Percentiles rank a stretch among this genome's conserved stretches.
These are phyloP conservation scores for Scedosporium minutisporum DNA, from an alignment of 2,329 filamentous ascomycete genomes.

Conservation along the genomic window DNA sequence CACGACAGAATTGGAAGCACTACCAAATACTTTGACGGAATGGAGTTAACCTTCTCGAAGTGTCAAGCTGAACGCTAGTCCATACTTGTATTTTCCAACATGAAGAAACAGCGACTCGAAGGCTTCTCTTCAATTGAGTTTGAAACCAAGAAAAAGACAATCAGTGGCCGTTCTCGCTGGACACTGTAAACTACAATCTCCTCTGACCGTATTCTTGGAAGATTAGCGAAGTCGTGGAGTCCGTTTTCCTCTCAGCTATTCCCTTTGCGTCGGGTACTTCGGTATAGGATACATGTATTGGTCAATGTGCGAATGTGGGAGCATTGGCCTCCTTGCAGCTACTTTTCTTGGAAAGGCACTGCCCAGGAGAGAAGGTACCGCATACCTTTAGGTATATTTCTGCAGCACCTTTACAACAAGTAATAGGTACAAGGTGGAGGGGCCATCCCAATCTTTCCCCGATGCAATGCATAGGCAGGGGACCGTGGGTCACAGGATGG, in stretches of 20 bases:
- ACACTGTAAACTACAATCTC: too few relatives aligned
- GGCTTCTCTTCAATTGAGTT: too few relatives aligned
- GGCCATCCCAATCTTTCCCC: background rate
- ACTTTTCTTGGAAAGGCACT: background rate
- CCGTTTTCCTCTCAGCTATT: too few relatives aligned
- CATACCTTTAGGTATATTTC: background rate
- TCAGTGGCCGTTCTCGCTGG: too few relatives aligned
- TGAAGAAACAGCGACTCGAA: too few relatives aligned
- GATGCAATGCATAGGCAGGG: background rate
- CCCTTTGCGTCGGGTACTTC: too few relatives aligned
- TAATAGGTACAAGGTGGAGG: background rate
- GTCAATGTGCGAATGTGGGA: background rate
- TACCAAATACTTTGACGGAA: background rate
- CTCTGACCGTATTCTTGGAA: too few relatives aligned
- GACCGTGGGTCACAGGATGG: background rate
- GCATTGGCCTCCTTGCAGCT: constrained; percentile 4
- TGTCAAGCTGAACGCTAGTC: too few relatives aligned
- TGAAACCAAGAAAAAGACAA: too few relatives aligned
- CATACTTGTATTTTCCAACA: too few relatives aligned
- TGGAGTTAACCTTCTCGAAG: too few relatives aligned
- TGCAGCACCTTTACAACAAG: background rate
- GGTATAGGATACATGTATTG: background rate
- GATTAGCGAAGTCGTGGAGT: too few relatives aligned
- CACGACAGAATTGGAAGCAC: background rate
- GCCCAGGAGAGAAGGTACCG: background rate